Conservation (phyloP, 345 rosid species). For the Microcos paniculata region DNA sequence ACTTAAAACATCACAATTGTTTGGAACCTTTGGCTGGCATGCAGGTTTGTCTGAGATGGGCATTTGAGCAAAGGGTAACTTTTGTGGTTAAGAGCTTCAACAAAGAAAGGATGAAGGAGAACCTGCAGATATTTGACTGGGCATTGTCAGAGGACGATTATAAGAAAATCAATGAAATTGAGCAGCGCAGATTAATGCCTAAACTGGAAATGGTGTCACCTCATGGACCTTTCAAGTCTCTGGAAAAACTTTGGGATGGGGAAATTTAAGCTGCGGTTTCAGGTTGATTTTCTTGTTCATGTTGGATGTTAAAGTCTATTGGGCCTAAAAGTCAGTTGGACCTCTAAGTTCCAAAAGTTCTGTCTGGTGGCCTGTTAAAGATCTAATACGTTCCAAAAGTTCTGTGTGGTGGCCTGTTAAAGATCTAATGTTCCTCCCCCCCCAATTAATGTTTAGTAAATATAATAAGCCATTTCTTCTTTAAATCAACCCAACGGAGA, state of each 20-base stretch:
- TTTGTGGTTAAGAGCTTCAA: constrained; percentile 18
- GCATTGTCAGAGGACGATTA: constrained; percentile 2
- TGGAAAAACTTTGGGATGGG: constrained; percentile 16
- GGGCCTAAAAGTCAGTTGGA: too few species aligned
- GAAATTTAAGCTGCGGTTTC: neutral
- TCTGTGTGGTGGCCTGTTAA: too few species aligned
- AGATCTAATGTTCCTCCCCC: too few species aligned
- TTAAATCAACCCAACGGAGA: too few species aligned
- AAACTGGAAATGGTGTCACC: neutral
- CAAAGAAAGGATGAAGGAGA: constrained; percentile 17
- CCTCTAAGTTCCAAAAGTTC: too few species aligned
- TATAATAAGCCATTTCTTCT: too few species aligned
- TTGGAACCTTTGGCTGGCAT: neutral
- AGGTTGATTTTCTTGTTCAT: neutral
- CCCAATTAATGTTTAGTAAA: too few species aligned
- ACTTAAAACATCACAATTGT: neutral
- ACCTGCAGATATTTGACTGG: constrained; percentile 10
- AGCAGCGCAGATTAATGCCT: neutral
- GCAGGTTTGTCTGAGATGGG: constrained; percentile 16
- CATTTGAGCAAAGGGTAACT: neutral
- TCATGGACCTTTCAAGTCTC: constrained; percentile 11
- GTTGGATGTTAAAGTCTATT: too few species aligned
- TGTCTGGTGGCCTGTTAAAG: too few species aligned
- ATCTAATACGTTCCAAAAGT: too few species aligned
- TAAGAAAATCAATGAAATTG: neutral